Conservation (phyloP, 2,329 filamentous ascomycete genomes). For the Xenoacremonium recifei region DNA sequence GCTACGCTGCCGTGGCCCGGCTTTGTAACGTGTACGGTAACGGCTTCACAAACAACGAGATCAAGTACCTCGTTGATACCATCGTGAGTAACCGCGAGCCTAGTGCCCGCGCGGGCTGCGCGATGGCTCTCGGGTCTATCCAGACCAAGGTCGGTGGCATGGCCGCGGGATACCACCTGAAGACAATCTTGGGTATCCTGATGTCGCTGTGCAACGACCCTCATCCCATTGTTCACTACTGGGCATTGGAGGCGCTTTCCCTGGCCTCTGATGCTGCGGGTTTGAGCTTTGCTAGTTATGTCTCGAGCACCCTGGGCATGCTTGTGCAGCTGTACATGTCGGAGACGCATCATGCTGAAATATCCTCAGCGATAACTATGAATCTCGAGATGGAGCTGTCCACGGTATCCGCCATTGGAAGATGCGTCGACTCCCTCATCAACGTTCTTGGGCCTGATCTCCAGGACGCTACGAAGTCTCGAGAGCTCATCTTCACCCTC, state of each 20-base stretch:
- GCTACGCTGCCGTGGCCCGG: conserved; percentile 80
- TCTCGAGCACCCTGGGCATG: conserved; percentile 89
- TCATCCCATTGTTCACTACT: conserved; percentile 93
- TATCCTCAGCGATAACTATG: conserved; percentile 75
- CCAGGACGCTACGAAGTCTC: conserved; percentile 87
- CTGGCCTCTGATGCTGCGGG: conserved; percentile 89
- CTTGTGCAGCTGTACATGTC: conserved; percentile 88
- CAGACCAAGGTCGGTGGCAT: conserved; percentile 96
- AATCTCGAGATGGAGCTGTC: conserved; percentile 86
- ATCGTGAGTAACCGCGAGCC: conserved; percentile 94
- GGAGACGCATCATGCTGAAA: conserved; percentile 87
- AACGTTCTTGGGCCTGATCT: conserved; percentile 95
- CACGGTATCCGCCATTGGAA: conserved; percentile 77
- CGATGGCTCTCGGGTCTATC: conserved; percentile 88
- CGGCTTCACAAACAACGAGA: conserved; percentile 81
- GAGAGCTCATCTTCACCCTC: conserved; percentile 86
- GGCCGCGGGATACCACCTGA: conserved; percentile 93
- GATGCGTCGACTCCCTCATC: conserved; percentile 91
- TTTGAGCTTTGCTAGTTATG: conserved; percentile 85
- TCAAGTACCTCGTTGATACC: conserved; percentile 89
- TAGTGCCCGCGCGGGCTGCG: conserved; percentile 88
- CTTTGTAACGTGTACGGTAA: conserved; percentile 85
- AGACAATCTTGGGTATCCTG: conserved; percentile 95
- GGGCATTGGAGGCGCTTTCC: conserved; percentile 86
- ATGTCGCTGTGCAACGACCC: conserved; percentile 97